phyloP scores from a whole-genome alignment of 768 basidiomycete species.

The Crepidotus variabilis region DNA sequence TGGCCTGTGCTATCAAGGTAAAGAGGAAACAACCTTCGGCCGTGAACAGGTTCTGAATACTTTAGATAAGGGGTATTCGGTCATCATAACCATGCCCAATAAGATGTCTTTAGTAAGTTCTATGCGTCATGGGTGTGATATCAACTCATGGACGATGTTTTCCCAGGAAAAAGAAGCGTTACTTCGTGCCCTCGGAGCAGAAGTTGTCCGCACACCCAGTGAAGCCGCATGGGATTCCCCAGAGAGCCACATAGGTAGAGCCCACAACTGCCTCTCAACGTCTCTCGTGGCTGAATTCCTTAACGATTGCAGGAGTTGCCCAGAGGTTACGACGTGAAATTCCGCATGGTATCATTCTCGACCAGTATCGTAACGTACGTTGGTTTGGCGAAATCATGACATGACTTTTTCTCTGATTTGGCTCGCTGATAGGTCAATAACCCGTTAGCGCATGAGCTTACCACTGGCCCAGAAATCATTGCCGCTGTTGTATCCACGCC shows the following conservation, averaged over 20 bases:
- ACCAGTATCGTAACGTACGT: conserved; percentile 83
- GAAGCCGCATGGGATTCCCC: conserved; percentile 87
- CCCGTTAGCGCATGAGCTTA: conserved; percentile 85
- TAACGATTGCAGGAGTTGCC: conserved; percentile 85
- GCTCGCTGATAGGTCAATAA: conserved; percentile 60
- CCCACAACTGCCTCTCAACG: conserved; percentile 23
- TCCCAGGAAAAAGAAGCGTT: conserved; percentile 87
- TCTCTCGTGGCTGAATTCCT: conserved; percentile 84
- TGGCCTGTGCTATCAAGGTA: conserved; percentile 94
- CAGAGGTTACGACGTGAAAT: conserved; percentile 72
- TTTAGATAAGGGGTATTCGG: conserved; percentile 85
- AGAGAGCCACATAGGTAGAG: conserved; percentile 88
- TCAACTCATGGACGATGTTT: neutral
- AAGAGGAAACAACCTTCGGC: conserved; percentile 7
- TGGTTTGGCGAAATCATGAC: neutral
- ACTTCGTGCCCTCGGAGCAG: conserved; percentile 87
- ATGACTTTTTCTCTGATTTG: conserved; percentile 9
- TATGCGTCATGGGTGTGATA: neutral
- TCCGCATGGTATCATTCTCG: conserved; percentile 83
- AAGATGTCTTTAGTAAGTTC: conserved; percentile 83
- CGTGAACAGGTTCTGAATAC: conserved; percentile 61
- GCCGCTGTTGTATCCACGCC: conserved; percentile 67
- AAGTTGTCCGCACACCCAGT: conserved; percentile 91
- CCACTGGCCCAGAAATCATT: conserved; percentile 91
- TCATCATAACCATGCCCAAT: conserved; percentile 87